Conservation (phyloP, 768 basidiomycete genomes). For the Agrocybe pediades region DNA sequence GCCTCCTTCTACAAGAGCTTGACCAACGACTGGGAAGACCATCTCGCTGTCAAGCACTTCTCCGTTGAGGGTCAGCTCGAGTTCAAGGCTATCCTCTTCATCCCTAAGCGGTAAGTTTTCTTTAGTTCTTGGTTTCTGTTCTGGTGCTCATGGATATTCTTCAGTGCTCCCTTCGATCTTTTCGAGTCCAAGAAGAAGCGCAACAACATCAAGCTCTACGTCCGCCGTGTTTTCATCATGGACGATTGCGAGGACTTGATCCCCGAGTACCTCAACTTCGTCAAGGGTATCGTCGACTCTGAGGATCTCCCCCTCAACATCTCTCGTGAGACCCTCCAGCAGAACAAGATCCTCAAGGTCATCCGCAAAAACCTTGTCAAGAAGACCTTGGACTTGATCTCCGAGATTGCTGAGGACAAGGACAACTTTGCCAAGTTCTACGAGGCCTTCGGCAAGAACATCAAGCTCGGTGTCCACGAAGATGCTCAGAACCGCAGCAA, state of each 20-base stretch:
- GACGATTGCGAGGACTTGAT: constrained; percentile 99
- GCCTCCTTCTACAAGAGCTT: constrained; percentile 98
- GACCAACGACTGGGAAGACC: constrained; percentile 99
- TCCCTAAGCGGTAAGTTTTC: constrained; percentile 84
- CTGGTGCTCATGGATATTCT: constrained; percentile 9
- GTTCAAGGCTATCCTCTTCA: constrained; percentile 98
- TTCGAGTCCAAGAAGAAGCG: constrained; percentile 99
- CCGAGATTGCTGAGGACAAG: constrained; percentile 99
- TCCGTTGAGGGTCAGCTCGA: constrained; percentile 99
- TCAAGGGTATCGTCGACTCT: constrained; percentile 99
- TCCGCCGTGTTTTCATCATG: constrained; percentile 99
- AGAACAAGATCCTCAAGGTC: constrained; percentile 99
- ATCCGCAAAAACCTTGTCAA: constrained; percentile 99
- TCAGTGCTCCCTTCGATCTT: constrained; percentile 95
- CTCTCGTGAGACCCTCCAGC: constrained; percentile 99
- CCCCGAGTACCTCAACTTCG: constrained; percentile 99
- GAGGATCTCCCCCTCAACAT: constrained; percentile 99
- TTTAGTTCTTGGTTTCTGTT: neutral
- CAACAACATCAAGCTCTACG: constrained; percentile 99
- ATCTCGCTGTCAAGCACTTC: constrained; percentile 99
- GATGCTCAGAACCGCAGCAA: constrained; percentile 99
- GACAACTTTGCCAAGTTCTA: constrained; percentile 98
- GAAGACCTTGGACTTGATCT: constrained; percentile 94
- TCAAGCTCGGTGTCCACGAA: constrained; percentile 99
- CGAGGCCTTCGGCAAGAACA: constrained; percentile 98